These are phyloP conservation scores for Alternaria arborescens DNA, from an alignment of 2,329 filamentous ascomycete genomes.

Conservation along the genomic window DNA sequence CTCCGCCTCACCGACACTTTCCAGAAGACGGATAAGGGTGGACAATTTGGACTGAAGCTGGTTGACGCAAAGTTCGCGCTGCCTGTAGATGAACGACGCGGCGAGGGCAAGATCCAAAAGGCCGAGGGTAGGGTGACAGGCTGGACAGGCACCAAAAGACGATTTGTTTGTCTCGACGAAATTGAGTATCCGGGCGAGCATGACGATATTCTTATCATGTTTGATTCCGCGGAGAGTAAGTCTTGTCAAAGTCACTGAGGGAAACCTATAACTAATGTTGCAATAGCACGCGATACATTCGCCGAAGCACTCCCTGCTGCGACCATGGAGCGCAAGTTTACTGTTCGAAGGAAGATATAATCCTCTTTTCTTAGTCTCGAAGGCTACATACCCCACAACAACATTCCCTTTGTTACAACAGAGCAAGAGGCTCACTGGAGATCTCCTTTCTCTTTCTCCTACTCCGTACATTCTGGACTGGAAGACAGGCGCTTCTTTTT, in stretches of 20 bases:
- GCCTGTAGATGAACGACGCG: slow-evolving; percentile 65
- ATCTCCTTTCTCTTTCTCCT: background rate
- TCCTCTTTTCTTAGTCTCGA: background rate
- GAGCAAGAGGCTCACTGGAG: background rate
- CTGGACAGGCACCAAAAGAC: slow-evolving; percentile 66
- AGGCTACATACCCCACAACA: background rate
- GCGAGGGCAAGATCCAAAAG: slow-evolving; percentile 59
- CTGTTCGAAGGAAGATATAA: slow-evolving; percentile 54
- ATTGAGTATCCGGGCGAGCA: slow-evolving; percentile 91
- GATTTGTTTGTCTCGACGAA: slow-evolving; percentile 85
- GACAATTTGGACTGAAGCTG: slow-evolving; percentile 76
- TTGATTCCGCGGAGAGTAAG: slow-evolving; percentile 81
- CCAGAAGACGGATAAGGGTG: slow-evolving; percentile 64
- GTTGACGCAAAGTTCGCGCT: slow-evolving; percentile 92
- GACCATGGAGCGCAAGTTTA: slow-evolving; percentile 52
- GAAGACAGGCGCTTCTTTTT: slow-evolving; percentile 4
- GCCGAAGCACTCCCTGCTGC: slow-evolving; percentile 56
- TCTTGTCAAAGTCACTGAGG: slow-evolving; percentile 22
- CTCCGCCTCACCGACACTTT: slow-evolving; percentile 86
- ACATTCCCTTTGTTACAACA: background rate
- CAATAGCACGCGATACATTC: slow-evolving; percentile 57
- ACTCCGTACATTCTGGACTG: background rate
- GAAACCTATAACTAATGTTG: slow-evolving; percentile 27
- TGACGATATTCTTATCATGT: slow-evolving; percentile 86
- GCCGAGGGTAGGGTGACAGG: slow-evolving; percentile 58